Evolutionary conservation across 345 rosid species (phyloP).

Genomic region (Barbarea vulgaris): DNA sequence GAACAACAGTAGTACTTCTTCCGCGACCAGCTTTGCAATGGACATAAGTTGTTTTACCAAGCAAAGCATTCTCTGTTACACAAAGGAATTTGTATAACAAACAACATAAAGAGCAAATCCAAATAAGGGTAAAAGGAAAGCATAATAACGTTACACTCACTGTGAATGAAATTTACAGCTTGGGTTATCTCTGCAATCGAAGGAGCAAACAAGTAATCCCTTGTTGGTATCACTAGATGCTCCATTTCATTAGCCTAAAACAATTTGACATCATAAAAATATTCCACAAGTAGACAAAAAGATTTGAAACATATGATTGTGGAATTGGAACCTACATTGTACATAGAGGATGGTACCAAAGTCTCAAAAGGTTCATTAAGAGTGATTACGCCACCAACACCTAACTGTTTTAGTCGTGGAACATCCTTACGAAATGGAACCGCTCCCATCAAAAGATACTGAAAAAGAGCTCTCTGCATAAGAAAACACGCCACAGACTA

Average conservation of each 20-base stretch:
- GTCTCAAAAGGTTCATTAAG: constrained; percentile 85
- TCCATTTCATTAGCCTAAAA: constrained; percentile 74
- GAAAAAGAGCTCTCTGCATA: neutral
- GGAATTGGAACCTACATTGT: constrained; percentile 47
- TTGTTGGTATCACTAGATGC: constrained; percentile 85
- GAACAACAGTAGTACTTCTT: constrained; percentile 89
- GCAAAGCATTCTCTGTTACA: constrained; percentile 57
- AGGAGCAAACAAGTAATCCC: constrained; percentile 91
- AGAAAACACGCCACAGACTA: neutral
- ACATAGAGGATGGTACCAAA: constrained; percentile 73
- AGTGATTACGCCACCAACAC: constrained; percentile 82
- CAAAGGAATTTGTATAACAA: neutral
- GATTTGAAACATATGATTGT: neutral
- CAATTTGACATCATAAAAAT: neutral
- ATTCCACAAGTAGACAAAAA: constrained; percentile 4
- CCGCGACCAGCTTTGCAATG: constrained; percentile 98
- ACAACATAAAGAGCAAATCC: neutral
- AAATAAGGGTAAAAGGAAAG: neutral
- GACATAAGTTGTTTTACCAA: constrained; percentile 73
- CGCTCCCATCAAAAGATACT: constrained; percentile 81
- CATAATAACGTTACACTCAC: constrained; percentile 46
- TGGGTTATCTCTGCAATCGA: constrained; percentile 55
- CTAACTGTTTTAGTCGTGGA: constrained; percentile 64
- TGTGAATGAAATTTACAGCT: constrained; percentile 75
- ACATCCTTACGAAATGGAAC: constrained; percentile 92